A percentile compares a stretch with the other conserved stretches of the same genome.
Conservation (phyloP, 345 rosid species). For the Eucalyptus tenuipes region DNA sequence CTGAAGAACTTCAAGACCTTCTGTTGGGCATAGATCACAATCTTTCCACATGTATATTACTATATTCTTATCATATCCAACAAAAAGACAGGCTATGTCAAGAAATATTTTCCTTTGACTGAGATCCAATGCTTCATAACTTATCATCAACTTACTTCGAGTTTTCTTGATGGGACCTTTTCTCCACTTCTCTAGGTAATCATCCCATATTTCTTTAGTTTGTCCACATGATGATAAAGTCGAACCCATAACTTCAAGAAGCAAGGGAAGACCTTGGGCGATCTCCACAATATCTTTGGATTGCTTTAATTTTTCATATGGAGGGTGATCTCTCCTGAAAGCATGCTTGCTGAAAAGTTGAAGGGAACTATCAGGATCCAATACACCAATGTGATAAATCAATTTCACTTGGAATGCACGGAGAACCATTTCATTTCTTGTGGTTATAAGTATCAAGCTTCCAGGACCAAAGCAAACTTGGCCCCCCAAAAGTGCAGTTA, state of each 20-base stretch:
- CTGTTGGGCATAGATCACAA: neutral
- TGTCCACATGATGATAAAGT: neutral
- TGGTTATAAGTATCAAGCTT: neutral
- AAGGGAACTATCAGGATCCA: neutral
- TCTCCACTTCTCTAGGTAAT: too few species aligned
- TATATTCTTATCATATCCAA: neutral
- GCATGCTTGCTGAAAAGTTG: neutral
- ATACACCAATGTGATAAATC: neutral
- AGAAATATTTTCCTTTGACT: neutral
- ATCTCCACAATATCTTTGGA: neutral
- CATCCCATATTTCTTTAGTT: too few species aligned
- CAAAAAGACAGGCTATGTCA: too few species aligned
- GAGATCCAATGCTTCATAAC: too few species aligned
- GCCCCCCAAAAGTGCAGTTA: neutral
- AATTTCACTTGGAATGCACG: neutral
- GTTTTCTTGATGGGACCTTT: too few species aligned
- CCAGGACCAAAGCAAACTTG: neutral
- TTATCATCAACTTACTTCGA: too few species aligned
- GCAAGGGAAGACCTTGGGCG: neutral
- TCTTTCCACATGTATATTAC: neutral
- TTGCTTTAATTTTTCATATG: neutral
- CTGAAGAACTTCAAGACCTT: neutral
- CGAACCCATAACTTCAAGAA: neutral
- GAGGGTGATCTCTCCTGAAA: neutral
- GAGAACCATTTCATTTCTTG: neutral